Conservation (phyloP, 768 basidiomycete species). For the Podaxis sp. region DNA sequence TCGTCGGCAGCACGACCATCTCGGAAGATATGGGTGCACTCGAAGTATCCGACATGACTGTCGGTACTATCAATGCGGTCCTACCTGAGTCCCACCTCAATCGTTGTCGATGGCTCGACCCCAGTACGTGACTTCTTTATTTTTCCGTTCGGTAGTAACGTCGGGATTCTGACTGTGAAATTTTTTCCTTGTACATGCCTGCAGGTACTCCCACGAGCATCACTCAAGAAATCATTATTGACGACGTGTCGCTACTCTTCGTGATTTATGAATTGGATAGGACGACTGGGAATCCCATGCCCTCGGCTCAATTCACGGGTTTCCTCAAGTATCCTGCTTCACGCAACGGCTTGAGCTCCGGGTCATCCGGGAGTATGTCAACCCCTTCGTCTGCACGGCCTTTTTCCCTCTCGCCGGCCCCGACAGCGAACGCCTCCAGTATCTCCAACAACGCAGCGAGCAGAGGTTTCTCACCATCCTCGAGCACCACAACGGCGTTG, state of each 20-base stretch:
- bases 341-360: background rate
- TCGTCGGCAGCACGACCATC: conserved; percentile 47
- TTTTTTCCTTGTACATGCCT: conserved; percentile 26
- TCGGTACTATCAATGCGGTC: conserved; percentile 50
- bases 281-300: conserved; percentile 44
- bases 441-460: background rate
- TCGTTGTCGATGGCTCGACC: conserved; percentile 69
- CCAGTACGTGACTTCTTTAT: conserved; percentile 43
- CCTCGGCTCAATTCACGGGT: conserved; percentile 59
- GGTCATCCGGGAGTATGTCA: conserved; percentile 1
- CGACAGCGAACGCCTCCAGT: background rate
- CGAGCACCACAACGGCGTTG: background rate
- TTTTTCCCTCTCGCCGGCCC: conserved; percentile 4
- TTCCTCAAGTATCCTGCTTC: conserved; percentile 27
- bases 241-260: conserved; percentile 60
- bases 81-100: conserved; percentile 68
- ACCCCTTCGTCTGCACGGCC: conserved; percentile 7
- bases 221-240: conserved; percentile 69
- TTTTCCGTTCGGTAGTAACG: conserved; percentile 20
- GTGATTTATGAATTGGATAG: conserved; percentile 71
- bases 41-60: conserved; percentile 44
- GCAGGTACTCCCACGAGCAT: conserved; percentile 53
- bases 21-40: conserved; percentile 53
- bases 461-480: background rate
- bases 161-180: conserved; percentile 19